Evolutionary conservation across 495 filamentous ascomycete genomes (phyloP).

Genomic region (Cetradonia linearis): DNA sequence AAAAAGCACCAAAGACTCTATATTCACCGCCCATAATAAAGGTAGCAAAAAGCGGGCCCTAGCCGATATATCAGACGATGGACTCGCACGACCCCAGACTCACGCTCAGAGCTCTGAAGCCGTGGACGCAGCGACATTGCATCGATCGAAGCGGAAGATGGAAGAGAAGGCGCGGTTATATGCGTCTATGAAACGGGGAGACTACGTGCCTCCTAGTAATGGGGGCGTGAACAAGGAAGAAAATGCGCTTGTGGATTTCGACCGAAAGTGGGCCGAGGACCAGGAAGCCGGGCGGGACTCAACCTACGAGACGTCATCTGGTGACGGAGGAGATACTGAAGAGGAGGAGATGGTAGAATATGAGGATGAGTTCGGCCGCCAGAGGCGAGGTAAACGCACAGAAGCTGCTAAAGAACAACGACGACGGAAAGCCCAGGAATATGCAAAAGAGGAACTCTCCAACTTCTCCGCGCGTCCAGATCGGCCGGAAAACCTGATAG

Average conservation of each 20-base stretch:
- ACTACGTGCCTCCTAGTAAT: constrained; percentile 37
- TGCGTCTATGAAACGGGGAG: constrained; percentile 69
- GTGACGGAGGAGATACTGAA: constrained; percentile 32
- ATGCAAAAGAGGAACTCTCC: constrained; percentile 34
- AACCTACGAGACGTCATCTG: constrained; percentile 31
- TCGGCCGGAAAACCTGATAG: constrained; percentile 62
- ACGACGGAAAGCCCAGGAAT: constrained; percentile 22
- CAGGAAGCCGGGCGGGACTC: constrained; percentile 32
- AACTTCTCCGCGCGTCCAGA: constrained; percentile 47
- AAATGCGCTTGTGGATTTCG: constrained; percentile 73
- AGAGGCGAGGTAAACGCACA: constrained; percentile 52
- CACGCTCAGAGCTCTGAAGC: constrained; percentile 35
- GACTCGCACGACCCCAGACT: constrained; percentile 22
- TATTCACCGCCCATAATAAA: constrained; percentile 65
- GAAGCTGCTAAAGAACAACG: constrained; percentile 50
- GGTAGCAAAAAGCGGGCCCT: constrained; percentile 54
- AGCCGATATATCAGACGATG: constrained; percentile 34
- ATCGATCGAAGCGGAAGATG: constrained; percentile 65
- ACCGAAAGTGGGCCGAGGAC: constrained; percentile 79
- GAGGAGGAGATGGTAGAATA: constrained; percentile 61
- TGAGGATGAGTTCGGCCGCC: constrained; percentile 82
- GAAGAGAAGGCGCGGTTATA: constrained; percentile 81
- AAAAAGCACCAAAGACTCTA: constrained; percentile 51
- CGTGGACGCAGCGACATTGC: constrained; percentile 38
- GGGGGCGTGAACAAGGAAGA: constrained; percentile 27